Base-by-base conservation (phyloP, 2,329 filamentous ascomycete species). In the Ceratocystis diversiconidia region DNA sequence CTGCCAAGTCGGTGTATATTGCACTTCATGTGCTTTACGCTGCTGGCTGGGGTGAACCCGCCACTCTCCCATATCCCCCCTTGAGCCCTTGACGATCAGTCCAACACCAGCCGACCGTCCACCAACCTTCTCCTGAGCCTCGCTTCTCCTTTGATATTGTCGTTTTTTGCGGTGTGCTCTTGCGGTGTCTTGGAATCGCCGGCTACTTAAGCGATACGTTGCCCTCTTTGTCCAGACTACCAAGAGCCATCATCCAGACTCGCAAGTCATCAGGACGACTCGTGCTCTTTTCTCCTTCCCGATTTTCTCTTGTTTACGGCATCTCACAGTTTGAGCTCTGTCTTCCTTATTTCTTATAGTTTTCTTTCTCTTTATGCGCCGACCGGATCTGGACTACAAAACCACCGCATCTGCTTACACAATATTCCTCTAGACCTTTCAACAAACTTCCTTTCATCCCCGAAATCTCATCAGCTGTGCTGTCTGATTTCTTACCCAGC, bases 401-500 rank as follows among this genome's bases (percentile, higher is more conserved):
- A 10, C 55, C 55, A 32, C 19, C 55, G 7, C 12, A 59, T 19
- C 55, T 59, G 55, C 55, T 59, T 36, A 59, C 55, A 59, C 55
- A 15, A 59, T 59, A 25, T 41, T 52, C 48, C 48, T 52, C 28
- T 59, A 59, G 55, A 59, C 55, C 55, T 59, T 59, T 36, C 55
- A 59, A 59, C 55, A 36, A 59, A 41, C 12, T 15, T 41, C 55
- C 28, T 59, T 25, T 25, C 17, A 25, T 28, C 28, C 28, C 15
- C 28, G 60, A 63, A 66, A 44, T 61, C 28, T 57, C 10, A 22
- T 63, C 60, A 63, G 60, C 60, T 63, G 48, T 62, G 60, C 61
- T 62, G 64, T 63, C 28, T 44, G 30, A 66, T 66, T 59, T 59
- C 60, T 55, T 52, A 6, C 52, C 55, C 64, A 61, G 64, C 64